Evolutionary conservation across 331 rosid species (phyloP).

Genomic region (Saraca asoca): DNA sequence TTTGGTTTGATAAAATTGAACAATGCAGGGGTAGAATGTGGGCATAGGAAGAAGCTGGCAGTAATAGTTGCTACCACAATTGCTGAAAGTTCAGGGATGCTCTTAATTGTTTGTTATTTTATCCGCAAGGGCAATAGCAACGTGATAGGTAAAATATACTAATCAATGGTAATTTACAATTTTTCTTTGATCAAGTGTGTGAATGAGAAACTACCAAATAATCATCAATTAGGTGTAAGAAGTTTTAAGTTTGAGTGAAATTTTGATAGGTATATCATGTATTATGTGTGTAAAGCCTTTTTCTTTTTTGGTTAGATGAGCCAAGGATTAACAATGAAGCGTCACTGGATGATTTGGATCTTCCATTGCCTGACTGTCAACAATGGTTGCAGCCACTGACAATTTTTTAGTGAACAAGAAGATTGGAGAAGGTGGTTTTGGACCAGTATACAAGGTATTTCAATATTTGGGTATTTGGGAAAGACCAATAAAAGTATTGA

Average conservation of each 20-base stretch:
- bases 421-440: slow-evolving; percentile 49
- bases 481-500: too few species aligned
- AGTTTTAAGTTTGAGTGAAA: too few species aligned
- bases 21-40: slow-evolving; percentile 24
- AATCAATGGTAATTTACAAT: neutral
- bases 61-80: slow-evolving; percentile 15
- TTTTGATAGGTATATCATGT: too few species aligned
- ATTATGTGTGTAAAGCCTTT: neutral
- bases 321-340: slow-evolving; percentile 16
- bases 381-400: slow-evolving; percentile 34
- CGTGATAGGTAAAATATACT: slow-evolving; percentile 35
- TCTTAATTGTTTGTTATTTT: slow-evolving; percentile 15
- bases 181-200: too few species aligned
- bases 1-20: slow-evolving; percentile 17
- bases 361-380: slow-evolving; percentile 36
- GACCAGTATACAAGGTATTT: slow-evolving; percentile 38
- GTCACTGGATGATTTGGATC: slow-evolving; percentile 29
- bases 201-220: neutral
- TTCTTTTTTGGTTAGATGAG: neutral
- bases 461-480: neutral
- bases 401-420: slow-evolving; percentile 35
- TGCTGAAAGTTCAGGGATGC: slow-evolving; percentile 21
- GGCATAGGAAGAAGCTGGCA: slow-evolving; percentile 22
- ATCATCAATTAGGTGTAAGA: too few species aligned
- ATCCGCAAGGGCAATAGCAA: slow-evolving; percentile 27